Base-by-base conservation (phyloP, 148 eudicot genomes). In the Arbutus unedo region DNA sequence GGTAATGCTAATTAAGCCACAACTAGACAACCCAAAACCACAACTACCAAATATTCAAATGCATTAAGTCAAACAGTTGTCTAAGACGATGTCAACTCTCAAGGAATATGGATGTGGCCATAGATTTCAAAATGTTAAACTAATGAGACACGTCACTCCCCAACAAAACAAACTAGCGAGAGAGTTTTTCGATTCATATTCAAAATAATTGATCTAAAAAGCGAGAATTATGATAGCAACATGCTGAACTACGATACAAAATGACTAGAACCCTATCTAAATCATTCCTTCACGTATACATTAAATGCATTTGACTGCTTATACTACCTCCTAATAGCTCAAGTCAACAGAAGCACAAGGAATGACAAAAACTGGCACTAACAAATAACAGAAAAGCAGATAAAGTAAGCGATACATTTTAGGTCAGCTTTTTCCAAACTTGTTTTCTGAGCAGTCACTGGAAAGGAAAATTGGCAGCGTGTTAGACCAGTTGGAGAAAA, bases 31-130 rank as follows among this genome's bases (percentile, higher is more conserved):
- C 5, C n/a, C 74, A 15, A 3, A 31, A 41, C 74, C 49, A 18
- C 15, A 23, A 64, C 41, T 23, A 64, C 25, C 41, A 64, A 64
- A 64, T 64, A 23, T 64, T 66, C 18, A 64, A 2, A 16, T 23
- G 59, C 7, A 15, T 16, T 18, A 21, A 67, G 54, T 25, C 70
- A 64, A 10, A 64, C 43, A 11, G 19, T 8, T 2, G 25, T 48
- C 74, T 48, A 16, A 6, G 41, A 50, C 51, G 19, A 80, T 60
- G 25, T 14, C 67, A 59, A 59, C 8, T 47, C 47, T 50, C 44
- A 53, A 50, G 25, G 71, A 67, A 31, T 38, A 57, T n/a, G 41
- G 82, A 83, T 4, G 81, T 73, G 4, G 83, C 81, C 71, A 59
- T 38, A 6, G 2, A 31, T 62, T 51, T 50, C 8, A 25, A 68